A percentile compares a stretch with the other conserved stretches of the same genome.
Conservation (phyloP, 208 protist species). For the Wallacemonas sp. region DNA sequence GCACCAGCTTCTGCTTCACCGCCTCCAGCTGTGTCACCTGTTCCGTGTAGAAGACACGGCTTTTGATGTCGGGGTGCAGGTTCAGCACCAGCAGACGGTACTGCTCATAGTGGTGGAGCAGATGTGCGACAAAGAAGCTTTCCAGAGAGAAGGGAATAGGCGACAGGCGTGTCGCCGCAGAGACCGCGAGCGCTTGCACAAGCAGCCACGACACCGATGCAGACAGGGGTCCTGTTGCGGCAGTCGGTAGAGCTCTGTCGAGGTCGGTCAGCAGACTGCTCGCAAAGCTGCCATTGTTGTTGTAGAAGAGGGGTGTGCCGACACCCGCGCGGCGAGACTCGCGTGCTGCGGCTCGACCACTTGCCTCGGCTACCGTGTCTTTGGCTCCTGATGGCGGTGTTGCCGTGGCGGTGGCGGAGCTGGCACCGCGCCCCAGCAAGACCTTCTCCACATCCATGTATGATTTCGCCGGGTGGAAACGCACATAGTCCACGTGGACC, state of each 20-base stretch:
- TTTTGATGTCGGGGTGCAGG: slow-evolving; percentile 61
- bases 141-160: slow-evolving; percentile 52
- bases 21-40: slow-evolving; percentile 46
- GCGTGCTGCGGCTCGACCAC: not conserved
- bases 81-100: slow-evolving; percentile 77
- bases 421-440: not conserved
- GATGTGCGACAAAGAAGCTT: slow-evolving; percentile 44
- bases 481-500: slow-evolving; percentile 77
- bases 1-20: slow-evolving; percentile 11
- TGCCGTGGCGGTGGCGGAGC: not conserved
- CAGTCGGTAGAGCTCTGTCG: not conserved
- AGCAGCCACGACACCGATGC: slow-evolving; percentile 8
- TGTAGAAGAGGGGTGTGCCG: not conserved
- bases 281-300: slow-evolving; percentile 8
- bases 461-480: slow-evolving; percentile 41
- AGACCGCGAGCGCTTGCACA: slow-evolving; percentile 19
- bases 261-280: not conserved
- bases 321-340: too few relatives aligned
- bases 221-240: not conserved
- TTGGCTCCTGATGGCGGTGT: not conserved
- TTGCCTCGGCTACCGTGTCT: not conserved
- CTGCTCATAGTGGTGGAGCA: slow-evolving; percentile 76
- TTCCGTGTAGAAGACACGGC: slow-evolving; percentile 55
- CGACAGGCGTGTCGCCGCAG: slow-evolving; percentile 19
- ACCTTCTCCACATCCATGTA: slow-evolving; percentile 5